Conservation (phyloP, 192 early-diverging fungal species). For the Backusella morwellensis region DNA sequence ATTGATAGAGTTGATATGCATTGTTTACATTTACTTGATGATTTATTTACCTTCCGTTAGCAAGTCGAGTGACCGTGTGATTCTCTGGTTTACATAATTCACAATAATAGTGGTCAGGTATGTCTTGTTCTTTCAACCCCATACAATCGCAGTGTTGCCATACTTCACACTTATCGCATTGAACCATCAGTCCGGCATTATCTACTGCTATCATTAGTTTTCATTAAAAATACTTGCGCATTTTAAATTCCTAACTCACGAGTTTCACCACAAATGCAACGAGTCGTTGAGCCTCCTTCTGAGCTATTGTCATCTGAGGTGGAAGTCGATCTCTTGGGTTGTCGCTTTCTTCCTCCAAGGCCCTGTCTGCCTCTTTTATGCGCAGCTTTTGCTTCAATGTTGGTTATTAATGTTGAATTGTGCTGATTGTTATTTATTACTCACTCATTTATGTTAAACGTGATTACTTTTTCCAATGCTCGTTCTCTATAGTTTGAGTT, state of each 20-base stretch:
- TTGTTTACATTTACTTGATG: background rate
- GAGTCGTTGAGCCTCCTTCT: slow-evolving; percentile 44
- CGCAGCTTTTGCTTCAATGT: slow-evolving; percentile 1
- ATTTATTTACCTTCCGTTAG: slow-evolving; percentile 36
- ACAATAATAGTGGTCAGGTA: slow-evolving; percentile 51
- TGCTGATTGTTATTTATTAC: background rate
- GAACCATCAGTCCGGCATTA: slow-evolving; percentile 49
- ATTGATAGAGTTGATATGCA: background rate
- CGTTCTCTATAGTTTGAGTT: too few relatives aligned
- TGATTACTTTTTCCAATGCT: background rate
- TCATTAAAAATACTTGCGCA: background rate
- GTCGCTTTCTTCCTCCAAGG: background rate
- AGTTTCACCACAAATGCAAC: slow-evolving; percentile 50
- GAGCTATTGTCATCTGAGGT: slow-evolving; percentile 43
- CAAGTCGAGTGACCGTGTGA: slow-evolving; percentile 31
- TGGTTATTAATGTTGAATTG: background rate
- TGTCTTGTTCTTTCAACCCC: slow-evolving; percentile 43
- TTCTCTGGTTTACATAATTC: slow-evolving; percentile 47
- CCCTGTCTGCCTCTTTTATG: slow-evolving; percentile 4
- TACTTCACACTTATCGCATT: slow-evolving; percentile 52
- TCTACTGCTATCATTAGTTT: slow-evolving; percentile 22
- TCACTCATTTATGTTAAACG: background rate
- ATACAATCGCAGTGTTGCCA: slow-evolving; percentile 55
- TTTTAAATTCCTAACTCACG: slow-evolving; percentile 34
- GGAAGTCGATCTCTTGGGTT: slow-evolving; percentile 7